phyloP scores from a whole-genome alignment of 164 flowering plant species.

The Stephania yunnanensis region DNA sequence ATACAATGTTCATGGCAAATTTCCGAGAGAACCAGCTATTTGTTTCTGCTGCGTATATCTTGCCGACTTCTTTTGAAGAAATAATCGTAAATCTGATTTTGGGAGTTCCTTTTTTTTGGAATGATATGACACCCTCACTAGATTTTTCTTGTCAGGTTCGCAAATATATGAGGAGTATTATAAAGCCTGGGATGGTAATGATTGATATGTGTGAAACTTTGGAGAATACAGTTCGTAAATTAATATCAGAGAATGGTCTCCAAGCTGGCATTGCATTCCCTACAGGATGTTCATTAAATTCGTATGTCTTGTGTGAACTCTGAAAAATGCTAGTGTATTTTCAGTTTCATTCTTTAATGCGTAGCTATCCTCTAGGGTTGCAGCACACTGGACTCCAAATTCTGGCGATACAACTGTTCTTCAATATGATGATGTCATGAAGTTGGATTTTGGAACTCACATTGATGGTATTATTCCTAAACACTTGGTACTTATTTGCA shows the following conservation, averaged over 20 bases:
- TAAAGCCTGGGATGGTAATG: constrained; percentile 94
- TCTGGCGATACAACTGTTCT: constrained; percentile 95
- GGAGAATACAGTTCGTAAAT: constrained; percentile 90
- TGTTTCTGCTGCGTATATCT: constrained; percentile 1
- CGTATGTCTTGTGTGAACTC: constrained; percentile 36
- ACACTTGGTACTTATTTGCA: not conserved
- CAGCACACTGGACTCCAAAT: constrained; percentile 99
- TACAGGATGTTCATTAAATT: constrained; percentile 95
- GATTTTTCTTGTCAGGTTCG: constrained; percentile 54
- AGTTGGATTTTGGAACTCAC: constrained; percentile 98
- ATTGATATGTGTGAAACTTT: constrained; percentile 87
- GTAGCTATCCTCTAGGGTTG: constrained; percentile 55
- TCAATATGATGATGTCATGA: constrained; percentile 98
- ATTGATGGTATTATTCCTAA: constrained; percentile 56
- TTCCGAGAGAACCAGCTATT: not conserved
- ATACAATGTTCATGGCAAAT: not conserved
- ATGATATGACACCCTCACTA: not conserved
- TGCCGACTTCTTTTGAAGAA: too few relatives aligned
- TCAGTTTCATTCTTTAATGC: not conserved
- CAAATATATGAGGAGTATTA: constrained; percentile 67
- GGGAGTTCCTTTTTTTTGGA: not conserved
- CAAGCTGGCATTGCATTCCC: constrained; percentile 99
- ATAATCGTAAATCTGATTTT: too few relatives aligned
- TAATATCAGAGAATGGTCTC: constrained; percentile 90
- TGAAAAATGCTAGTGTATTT: not conserved